A percentile compares a stretch with the other conserved stretches of the same genome.
Conservation (phyloP, 164 flowering plant species). For the Umbilicus rupestris region DNA sequence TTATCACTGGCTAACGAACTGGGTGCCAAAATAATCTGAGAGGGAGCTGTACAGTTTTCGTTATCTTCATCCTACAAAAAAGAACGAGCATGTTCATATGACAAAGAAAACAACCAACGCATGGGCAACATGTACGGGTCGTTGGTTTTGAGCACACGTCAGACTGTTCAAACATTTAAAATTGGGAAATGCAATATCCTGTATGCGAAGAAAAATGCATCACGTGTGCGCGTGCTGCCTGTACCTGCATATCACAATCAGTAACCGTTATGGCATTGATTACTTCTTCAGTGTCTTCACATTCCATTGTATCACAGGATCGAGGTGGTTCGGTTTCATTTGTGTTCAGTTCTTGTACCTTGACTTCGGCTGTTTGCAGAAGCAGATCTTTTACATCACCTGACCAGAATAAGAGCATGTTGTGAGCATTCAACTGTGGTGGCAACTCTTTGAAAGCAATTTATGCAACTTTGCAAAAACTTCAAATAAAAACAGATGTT, state of each 20-base stretch:
- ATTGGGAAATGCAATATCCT: too few relatives aligned
- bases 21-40: slow-evolving; percentile 20
- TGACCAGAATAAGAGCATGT: background rate
- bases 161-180: background rate
- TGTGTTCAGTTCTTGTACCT: background rate
- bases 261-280: background rate
- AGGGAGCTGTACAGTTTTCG: background rate
- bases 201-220: background rate
- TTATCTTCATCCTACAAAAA: background rate
- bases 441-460: background rate
- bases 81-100: background rate
- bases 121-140: background rate
- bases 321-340: background rate
- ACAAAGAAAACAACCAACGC: too few relatives aligned
- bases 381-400: background rate
- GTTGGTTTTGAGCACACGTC: background rate
- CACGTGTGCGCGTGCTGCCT: too few relatives aligned
- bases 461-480: background rate
- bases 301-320: background rate
- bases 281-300: background rate
- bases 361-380: background rate
- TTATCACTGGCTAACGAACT: slow-evolving; percentile 18
- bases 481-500: background rate
- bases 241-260: background rate
- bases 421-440: background rate